phyloP scores from a whole-genome alignment of 2,329 filamentous ascomycete species.

The Epichloe scottii region DNA sequence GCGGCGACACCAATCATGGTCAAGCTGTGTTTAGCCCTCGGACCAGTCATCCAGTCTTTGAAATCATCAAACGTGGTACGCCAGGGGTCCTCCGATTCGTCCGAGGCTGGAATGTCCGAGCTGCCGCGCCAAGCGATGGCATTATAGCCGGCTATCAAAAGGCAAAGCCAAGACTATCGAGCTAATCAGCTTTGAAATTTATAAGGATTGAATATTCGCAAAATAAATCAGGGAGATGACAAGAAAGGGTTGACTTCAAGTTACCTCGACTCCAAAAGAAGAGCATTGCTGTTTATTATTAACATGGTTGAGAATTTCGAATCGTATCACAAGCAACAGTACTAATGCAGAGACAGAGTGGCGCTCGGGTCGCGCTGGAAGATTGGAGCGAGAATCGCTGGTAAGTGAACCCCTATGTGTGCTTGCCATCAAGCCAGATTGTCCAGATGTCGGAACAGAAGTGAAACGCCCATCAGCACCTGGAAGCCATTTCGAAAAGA shows the following conservation, averaged over 20 bases:
- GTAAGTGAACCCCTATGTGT: conserved; percentile 12
- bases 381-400: conserved; percentile 21
- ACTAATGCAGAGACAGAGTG: conserved; percentile 33
- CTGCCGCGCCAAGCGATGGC: conserved; percentile 24
- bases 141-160: conserved; percentile 32
- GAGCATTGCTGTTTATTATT: conserved; percentile 38
- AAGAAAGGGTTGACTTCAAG: not conserved
- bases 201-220: not conserved
- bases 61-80: conserved; percentile 35
- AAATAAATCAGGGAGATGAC: not conserved
- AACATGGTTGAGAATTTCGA: conserved; percentile 35
- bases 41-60: conserved; percentile 31
- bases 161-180: conserved; percentile 32
- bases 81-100: conserved; percentile 34
- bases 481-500: conserved; percentile 32
- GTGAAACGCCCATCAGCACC: conserved; percentile 35
- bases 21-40: conserved; percentile 23
- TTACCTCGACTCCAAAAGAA: conserved; percentile 34
- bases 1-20: conserved; percentile 24
- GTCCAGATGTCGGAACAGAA: conserved; percentile 8
- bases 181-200: not conserved
- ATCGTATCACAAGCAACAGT: conserved; percentile 30
- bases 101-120: conserved; percentile 18
- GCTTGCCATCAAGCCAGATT: conserved; percentile 12
- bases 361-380: conserved; percentile 34